Percentiles rank a stretch among this genome's conserved stretches.
phyloP scores from a whole-genome alignment of 495 filamentous ascomycete species.

The Zalerion maritima region DNA sequence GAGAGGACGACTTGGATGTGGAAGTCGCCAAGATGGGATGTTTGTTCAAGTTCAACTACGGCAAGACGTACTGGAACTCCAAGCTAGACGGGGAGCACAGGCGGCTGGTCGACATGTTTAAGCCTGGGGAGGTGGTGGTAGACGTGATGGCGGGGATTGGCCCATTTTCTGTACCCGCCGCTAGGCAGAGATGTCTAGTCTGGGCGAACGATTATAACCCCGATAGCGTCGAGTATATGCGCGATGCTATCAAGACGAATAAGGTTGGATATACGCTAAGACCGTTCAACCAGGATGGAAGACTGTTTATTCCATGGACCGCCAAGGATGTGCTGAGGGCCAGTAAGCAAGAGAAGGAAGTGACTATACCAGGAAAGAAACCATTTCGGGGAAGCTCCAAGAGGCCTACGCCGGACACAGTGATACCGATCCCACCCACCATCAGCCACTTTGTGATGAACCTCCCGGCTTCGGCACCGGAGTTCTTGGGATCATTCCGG shows the following conservation, averaged over 20 bases:
- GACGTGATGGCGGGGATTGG: conserved; percentile 98
- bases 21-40: conserved; percentile 50
- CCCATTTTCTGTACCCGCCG: conserved; percentile 86
- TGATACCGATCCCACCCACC: conserved; percentile 43
- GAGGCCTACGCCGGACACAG: conserved; percentile 19
- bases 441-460: conserved; percentile 96
- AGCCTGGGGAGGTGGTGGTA: conserved; percentile 73
- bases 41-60: conserved; percentile 55
- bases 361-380: conserved; percentile 24
- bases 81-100: conserved; percentile 78
- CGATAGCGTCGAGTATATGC: conserved; percentile 58
- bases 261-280: conserved; percentile 37
- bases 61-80: conserved; percentile 96
- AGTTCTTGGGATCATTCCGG: conserved; percentile 72
- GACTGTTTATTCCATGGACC: conserved; percentile 58
- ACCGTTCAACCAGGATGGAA: conserved; percentile 67
- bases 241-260: conserved; percentile 56
- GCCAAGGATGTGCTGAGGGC: conserved; percentile 45
- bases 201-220: conserved; percentile 98
- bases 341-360: conserved; percentile 28
- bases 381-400: conserved; percentile 15
- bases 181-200: conserved; percentile 78
- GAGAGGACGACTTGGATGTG: conserved; percentile 66
- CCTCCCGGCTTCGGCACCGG: conserved; percentile 74
- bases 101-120: conserved; percentile 62